Evolutionary conservation across 192 early-diverging fungal genomes (phyloP).

Genomic region (Kickxella alabastrina): DNA sequence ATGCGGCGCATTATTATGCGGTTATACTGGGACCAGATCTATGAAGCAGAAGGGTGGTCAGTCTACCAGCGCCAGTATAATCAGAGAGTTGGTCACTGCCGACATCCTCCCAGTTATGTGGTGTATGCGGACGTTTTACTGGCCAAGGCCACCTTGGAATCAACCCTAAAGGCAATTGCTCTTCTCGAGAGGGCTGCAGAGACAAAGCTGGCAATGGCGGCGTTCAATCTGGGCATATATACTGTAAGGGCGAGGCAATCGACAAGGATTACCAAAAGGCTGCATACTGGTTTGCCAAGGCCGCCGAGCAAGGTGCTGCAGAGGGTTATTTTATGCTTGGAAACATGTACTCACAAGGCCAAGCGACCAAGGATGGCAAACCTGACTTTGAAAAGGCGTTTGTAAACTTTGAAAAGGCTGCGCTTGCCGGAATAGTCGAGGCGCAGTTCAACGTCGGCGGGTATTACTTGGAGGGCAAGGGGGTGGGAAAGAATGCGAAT

Average conservation of each 20-base stretch:
- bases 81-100: conserved; percentile 2
- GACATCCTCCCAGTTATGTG: conserved; percentile 16
- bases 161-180: conserved; percentile 1
- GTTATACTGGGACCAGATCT: conserved; percentile 13
- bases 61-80: not conserved
- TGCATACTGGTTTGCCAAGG: conserved; percentile 16
- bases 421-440: conserved; percentile 17
- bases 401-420: conserved; percentile 25
- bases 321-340: conserved; percentile 32
- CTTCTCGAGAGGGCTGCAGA: conserved; percentile 21
- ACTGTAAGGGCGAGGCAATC: conserved; percentile 8
- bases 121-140: conserved; percentile 16
- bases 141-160: not conserved
- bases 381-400: conserved; percentile 22
- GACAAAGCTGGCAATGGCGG: conserved; percentile 2
- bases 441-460: conserved; percentile 37
- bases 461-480: conserved; percentile 24
- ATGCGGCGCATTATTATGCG: conserved; percentile 25
- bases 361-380: conserved; percentile 7
- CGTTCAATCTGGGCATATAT: conserved; percentile 22
- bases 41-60: not conserved
- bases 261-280: conserved; percentile 9
- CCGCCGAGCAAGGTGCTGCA: conserved; percentile 5
- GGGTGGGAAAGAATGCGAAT: conserved; percentile 10
- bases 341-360: conserved; percentile 16